A percentile compares a stretch with the other conserved stretches of the same genome.
phyloP scores from a whole-genome alignment of 768 basidiomycete genomes.

The Hortiboletus flavorubellus region DNA sequence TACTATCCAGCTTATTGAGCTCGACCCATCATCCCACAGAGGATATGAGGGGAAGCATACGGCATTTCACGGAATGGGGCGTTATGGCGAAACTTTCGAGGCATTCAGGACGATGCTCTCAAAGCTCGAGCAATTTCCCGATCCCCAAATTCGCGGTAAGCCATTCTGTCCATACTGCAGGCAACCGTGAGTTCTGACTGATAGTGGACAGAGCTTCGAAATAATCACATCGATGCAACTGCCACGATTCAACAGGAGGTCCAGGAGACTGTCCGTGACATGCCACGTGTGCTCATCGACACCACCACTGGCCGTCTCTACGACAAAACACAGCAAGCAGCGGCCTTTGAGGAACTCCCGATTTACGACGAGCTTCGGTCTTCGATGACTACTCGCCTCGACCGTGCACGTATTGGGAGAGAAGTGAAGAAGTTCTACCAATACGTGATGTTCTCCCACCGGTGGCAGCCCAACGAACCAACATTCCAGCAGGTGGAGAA shows the following conservation, averaged over 20 bases:
- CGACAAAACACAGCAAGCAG: background rate
- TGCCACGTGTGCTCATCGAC: background rate
- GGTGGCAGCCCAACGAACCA: background rate
- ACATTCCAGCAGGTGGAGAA: background rate
- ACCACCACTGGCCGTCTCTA: background rate
- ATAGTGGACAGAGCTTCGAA: background rate
- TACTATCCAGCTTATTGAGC: background rate
- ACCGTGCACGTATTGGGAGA: background rate
- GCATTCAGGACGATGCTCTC: background rate
- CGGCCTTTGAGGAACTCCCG: background rate
- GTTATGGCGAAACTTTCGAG: background rate
- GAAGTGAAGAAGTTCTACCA: background rate
- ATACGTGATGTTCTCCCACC: conserved; percentile 5
- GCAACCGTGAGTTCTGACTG: background rate
- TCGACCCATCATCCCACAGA: background rate
- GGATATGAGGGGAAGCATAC: background rate
- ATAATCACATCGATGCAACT: background rate
- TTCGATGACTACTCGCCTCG: background rate
- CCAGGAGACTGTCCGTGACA: background rate
- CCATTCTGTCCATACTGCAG: background rate
- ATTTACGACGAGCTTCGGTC: background rate
- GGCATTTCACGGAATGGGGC: background rate
- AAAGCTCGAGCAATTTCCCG: background rate
- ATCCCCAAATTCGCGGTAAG: background rate
- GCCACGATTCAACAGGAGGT: background rate